Percentiles rank a stretch among this genome's conserved stretches.
These are phyloP conservation scores for Trichosporon sp. DNA, from an alignment of 1,284 basidiomycete genomes.

Conservation along the genomic window DNA sequence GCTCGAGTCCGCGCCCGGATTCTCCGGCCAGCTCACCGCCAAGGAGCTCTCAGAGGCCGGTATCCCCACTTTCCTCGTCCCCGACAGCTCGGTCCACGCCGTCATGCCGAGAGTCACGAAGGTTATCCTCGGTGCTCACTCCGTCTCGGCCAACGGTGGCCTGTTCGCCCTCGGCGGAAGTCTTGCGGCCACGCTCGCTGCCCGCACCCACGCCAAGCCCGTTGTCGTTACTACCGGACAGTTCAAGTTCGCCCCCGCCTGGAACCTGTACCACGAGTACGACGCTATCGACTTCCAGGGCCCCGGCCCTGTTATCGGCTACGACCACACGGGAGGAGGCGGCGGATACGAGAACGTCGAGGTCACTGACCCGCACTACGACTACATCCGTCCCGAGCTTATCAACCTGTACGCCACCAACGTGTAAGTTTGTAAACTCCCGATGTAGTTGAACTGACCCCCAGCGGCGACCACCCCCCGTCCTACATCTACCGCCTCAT, in stretches of 20 bases:
- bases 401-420: conserved; percentile 96
- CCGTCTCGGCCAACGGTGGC: conserved; percentile 92
- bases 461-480: conserved; percentile 85
- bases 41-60: conserved; percentile 72
- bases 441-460: conserved; percentile 25
- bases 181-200: conserved; percentile 80
- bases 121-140: conserved; percentile 88
- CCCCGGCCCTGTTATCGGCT: conserved; percentile 76
- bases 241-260: conserved; percentile 92
- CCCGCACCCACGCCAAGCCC: conserved; percentile 87
- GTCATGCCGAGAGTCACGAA: conserved; percentile 97
- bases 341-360: conserved; percentile 85
- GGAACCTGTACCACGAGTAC: conserved; percentile 88
- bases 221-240: conserved; percentile 93
- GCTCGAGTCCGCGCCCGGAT: conserved; percentile 90
- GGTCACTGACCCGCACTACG: conserved; percentile 88
- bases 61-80: conserved; percentile 91
- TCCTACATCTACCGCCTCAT: conserved; percentile 86
- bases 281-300: conserved; percentile 84
- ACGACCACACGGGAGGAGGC: conserved; percentile 63
- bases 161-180: conserved; percentile 87
- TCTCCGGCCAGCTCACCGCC: conserved; percentile 83
- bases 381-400: conserved; percentile 89
- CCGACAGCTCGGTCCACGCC: conserved; percentile 91
- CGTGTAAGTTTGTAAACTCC: conserved; percentile 67